Evolutionary conservation across 2,329 filamentous ascomycete genomes (phyloP).

Genomic region (Fusarium lateritium): DNA sequence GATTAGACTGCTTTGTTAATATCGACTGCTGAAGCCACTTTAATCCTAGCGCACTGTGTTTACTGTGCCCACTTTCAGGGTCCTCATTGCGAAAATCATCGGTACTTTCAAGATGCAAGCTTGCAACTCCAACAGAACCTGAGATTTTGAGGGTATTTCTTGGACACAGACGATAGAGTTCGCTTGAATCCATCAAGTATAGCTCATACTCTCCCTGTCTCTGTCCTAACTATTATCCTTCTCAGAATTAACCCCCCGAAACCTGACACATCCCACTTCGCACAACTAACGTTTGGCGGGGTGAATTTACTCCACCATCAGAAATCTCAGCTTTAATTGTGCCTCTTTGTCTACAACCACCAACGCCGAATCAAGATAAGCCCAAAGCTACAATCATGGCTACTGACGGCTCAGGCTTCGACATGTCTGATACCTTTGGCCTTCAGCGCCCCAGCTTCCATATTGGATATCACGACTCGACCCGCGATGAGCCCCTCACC

Average conservation of each 20-base stretch:
- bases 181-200: not conserved
- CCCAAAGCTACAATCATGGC: constrained; percentile 41
- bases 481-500: constrained; percentile 71
- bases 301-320: constrained; percentile 49
- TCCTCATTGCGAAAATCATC: constrained; percentile 30
- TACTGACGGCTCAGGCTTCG: constrained; percentile 40
- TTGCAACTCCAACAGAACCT: not conserved
- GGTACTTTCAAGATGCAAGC: constrained; percentile 5
- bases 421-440: constrained; percentile 47
- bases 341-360: constrained; percentile 14
- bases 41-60: constrained; percentile 10
- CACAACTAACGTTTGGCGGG: constrained; percentile 46
- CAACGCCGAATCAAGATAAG: constrained; percentile 4
- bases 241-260: not conserved
- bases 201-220: no score
- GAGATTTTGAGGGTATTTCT: not conserved
- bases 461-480: constrained; percentile 81
- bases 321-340: constrained; percentile 46
- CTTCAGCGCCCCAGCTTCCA: constrained; percentile 68
- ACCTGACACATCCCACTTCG: constrained; percentile 27
- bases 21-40: no score
- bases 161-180: not conserved
- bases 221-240: not conserved
- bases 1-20: no score
- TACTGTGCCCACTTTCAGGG: constrained; percentile 43